Evolutionary conservation across 2,329 filamentous ascomycete species (phyloP), one percentile per base, ranked within the genome.

Genomic region (Sphaerostilbella broomeana): DNA sequence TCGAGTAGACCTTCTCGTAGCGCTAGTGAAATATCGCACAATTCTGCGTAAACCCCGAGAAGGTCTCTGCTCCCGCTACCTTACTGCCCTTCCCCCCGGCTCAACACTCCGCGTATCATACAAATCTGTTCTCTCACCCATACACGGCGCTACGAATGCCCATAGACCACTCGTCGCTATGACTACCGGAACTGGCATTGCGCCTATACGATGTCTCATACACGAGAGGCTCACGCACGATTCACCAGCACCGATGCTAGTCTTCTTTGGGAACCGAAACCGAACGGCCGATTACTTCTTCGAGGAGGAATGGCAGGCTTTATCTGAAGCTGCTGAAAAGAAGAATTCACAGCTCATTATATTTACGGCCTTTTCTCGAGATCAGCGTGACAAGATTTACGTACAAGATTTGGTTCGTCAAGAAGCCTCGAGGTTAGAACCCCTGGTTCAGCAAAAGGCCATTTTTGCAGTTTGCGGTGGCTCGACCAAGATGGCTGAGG

Each of bases 21-120:
- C 92, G 0, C 81, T 97, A 40, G 89, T 98, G 44, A 88, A 90
- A 57, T 97, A 95, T 61, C 79, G 81, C 47, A 95, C 89, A 1
- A 79, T 95, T 19, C 84, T 95, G 44, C 86, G 85, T 54, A 83
- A 84, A 46, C 81, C 85, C 3, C 77, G 92, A 13, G 76, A 90
- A 53, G 92, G 92, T 2, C 81, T 98, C 33, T 95, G 89, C 60
- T 95, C 92, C 5, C 77, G 86, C 17, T 97, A 95, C 56, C 71
- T 97, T 13, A 74, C 82, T 15, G 69, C 72, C 4, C 70, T 97
- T 0, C 59, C 62, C 4, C 63, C 68, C 0, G 73, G 73, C 1
- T 77, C 79, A 8, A 60, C 62, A 0, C 64, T 95, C 12, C 69
- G 62, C 17, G 70, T 94, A 54, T 81, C 47, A 62, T 73, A 64